Conservation (phyloP, 306 rosid species). For the Prunus campanulata region DNA sequence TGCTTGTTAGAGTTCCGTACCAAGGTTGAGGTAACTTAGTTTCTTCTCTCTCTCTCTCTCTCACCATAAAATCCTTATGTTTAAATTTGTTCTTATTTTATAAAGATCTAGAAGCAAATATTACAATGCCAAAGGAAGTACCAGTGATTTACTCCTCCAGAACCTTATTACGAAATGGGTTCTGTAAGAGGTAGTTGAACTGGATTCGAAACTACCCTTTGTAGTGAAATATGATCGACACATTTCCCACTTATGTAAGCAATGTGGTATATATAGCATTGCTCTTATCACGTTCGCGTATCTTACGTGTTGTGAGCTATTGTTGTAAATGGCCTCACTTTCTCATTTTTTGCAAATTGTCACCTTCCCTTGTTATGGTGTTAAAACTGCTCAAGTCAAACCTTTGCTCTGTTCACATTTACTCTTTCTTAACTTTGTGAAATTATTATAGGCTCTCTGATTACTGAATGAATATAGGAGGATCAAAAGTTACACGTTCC, state of each 20-base stretch:
- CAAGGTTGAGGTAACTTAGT: constrained; percentile 63
- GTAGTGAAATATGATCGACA: background rate
- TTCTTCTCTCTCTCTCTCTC: constrained; percentile 1
- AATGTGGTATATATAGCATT: background rate
- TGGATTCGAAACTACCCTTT: background rate
- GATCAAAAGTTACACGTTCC: background rate
- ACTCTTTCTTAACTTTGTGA: background rate
- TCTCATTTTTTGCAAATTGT: background rate
- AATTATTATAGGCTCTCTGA: background rate
- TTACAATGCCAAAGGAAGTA: background rate
- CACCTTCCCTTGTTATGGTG: background rate
- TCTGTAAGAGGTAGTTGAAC: background rate
- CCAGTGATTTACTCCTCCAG: background rate
- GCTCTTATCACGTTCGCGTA: background rate
- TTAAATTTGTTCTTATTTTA: background rate
- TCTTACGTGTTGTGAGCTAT: background rate
- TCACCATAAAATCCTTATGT: background rate
- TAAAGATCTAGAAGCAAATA: background rate
- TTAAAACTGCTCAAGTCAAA: background rate
- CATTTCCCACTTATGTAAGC: background rate
- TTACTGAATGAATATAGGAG: background rate
- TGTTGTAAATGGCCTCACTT: background rate
- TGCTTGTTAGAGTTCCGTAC: constrained; percentile 74
- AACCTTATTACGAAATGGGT: background rate
- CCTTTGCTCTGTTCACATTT: background rate